Evolutionary conservation across 176 grass and related monocot species (phyloP).

Genomic region (Saccharum officinarum): DNA sequence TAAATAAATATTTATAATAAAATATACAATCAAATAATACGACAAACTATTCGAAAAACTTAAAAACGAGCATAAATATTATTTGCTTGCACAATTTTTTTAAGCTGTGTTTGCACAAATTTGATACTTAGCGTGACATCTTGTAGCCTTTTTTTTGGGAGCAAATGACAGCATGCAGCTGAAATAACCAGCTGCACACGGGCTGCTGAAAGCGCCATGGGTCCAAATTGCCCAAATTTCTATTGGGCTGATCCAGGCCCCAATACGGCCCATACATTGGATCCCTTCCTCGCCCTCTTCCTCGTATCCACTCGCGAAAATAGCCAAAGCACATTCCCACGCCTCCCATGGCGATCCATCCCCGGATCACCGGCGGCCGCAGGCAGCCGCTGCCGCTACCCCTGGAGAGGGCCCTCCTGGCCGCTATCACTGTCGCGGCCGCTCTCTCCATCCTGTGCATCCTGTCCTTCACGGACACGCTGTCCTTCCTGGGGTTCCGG

Average conservation of each 20-base stretch:
- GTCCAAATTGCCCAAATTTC: neutral
- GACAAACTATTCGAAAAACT: too few relatives aligned
- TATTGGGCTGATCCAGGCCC: neutral
- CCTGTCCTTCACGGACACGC: constrained; percentile 36
- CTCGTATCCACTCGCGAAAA: neutral
- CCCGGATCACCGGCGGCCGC: constrained; percentile 42
- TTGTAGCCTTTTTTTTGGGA: too few relatives aligned
- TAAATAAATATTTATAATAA: too few relatives aligned
- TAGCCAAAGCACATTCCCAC: neutral
- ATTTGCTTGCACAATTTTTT: too few relatives aligned
- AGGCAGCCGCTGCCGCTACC: constrained; percentile 36
- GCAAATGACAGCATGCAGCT: too few relatives aligned
- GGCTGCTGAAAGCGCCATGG: neutral
- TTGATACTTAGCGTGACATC: too few relatives aligned
- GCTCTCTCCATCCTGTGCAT: constrained; percentile 37
- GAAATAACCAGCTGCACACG: neutral
- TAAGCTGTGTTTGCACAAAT: too few relatives aligned
- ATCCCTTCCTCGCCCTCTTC: neutral
- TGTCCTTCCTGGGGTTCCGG: constrained; percentile 19
- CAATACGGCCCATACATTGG: neutral
- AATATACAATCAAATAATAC: too few relatives aligned
- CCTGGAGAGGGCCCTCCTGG: constrained; percentile 24
- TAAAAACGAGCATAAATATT: too few relatives aligned
- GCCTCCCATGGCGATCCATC: constrained; percentile 49
- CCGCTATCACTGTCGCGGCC: neutral